Evolutionary conservation across 768 basidiomycete species (phyloP).

Genomic region (Lentinus brumalis): DNA sequence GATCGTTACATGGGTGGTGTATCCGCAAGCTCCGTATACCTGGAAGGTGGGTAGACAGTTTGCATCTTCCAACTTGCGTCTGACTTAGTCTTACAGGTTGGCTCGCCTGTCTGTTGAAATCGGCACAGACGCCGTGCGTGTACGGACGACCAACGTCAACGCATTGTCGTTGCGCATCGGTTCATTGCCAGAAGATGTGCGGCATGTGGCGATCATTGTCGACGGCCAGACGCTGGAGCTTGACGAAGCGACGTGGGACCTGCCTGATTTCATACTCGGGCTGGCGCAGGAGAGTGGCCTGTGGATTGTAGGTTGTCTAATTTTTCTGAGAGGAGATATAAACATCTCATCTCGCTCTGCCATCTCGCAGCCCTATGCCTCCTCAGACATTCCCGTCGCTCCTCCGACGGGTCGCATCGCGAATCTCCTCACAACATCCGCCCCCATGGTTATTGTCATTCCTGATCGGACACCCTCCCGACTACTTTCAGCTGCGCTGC

Average conservation of each 20-base stretch:
- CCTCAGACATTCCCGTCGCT: background rate
- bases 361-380: slow-evolving; percentile 2
- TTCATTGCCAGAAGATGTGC: background rate
- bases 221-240: slow-evolving; percentile 10
- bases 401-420: slow-evolving; percentile 61
- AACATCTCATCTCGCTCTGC: background rate
- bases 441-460: slow-evolving; percentile 59
- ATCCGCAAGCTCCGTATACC: slow-evolving; percentile 61
- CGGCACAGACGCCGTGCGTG: slow-evolving; percentile 1
- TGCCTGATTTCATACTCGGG: background rate
- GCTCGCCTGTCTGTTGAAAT: slow-evolving; percentile 38
- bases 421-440: slow-evolving; percentile 56
- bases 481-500: slow-evolving; percentile 57
- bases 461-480: slow-evolving; percentile 31
- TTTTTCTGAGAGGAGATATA: too few relatives aligned
- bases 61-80: background rate
- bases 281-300: slow-evolving; percentile 2
- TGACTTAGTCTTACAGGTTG: slow-evolving; percentile 31
- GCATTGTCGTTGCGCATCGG: slow-evolving; percentile 22
- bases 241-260: slow-evolving; percentile 4
- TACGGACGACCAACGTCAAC: slow-evolving; percentile 30
- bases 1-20: slow-evolving; percentile 69
- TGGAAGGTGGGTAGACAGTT: slow-evolving; percentile 55
- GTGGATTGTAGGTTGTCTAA: slow-evolving; percentile 10
- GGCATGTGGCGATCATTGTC: background rate